Base-by-base conservation (phyloP, 1,284 basidiomycete species). In the Rhizopogon hawkerae region DNA sequence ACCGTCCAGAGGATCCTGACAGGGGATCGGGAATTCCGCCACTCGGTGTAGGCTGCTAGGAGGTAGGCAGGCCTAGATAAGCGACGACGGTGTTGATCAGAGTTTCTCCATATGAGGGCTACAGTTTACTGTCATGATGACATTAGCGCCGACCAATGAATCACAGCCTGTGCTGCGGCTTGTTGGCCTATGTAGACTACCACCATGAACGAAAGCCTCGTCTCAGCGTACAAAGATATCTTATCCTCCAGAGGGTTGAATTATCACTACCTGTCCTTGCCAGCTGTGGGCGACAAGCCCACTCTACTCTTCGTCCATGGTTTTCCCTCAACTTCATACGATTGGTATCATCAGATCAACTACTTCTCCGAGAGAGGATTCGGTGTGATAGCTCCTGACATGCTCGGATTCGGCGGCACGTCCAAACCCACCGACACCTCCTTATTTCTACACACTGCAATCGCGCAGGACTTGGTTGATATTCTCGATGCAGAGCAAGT, bases 361-460 rank as follows among this genome's bases (percentile, higher is more conserved):
- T 69, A 67, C 54, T 76, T 78, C 60, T 54, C 66, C 35, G 55
- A 61, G 21, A 62, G 59, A 35, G 78, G 77, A 16, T 78, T 71
- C 46, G 69, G 75, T 11, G 48, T 78, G 24, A 57, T 79, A 50
- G 73, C 70, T 6, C 77, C 75, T 0, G 74, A 78, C 57, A 67
- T 74, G 60, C 65, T 78, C 9, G 78, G 76, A 8, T 72, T 69
- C 29, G 76, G 75, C 10, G 68, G 60, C 13, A 76, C 75, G 5
- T 71, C 64, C 51, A 77, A 76, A 59, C 70, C 76, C 3, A 55
- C 50, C 0, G 63, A 70, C 11, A 57, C 66, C 2, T 55, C 56
- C 4, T 56, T 60, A n/a, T 79, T 77, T 56, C 56, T 64, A 26
- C 64, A 63, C 16, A 71, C 67, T 37, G 60, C 57, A 11, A 47